Conservation (phyloP, 331 rosid genomes). For the Rosa hybrid region DNA sequence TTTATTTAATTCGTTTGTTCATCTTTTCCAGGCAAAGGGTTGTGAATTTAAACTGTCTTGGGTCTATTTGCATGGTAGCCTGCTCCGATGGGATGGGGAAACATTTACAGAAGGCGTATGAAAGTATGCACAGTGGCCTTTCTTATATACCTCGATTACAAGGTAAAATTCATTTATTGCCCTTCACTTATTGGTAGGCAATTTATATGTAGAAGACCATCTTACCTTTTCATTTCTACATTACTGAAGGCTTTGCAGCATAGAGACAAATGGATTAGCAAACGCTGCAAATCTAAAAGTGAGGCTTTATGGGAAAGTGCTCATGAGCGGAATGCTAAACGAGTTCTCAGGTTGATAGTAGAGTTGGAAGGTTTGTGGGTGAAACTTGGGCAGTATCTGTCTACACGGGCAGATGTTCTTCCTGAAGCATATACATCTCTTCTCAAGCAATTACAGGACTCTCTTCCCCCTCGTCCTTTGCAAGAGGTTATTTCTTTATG, state of each 20-base stretch:
- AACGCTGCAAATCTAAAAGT: conserved; percentile 33
- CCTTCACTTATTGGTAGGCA: conserved; percentile 2
- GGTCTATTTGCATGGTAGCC: conserved; percentile 22
- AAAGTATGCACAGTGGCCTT: conserved; percentile 74
- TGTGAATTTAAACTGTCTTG: conserved; percentile 23
- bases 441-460: conserved; percentile 90
- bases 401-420: conserved; percentile 98
- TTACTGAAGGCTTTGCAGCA: conserved; percentile 67
- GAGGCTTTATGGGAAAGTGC: conserved; percentile 77
- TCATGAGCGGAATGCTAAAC: conserved; percentile 91
- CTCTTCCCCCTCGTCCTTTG: conserved; percentile 97
- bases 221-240: conserved; percentile 14
- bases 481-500: conserved; percentile 59
- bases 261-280: conserved; percentile 82
- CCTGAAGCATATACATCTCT: conserved; percentile 76
- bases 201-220: background rate
- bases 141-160: conserved; percentile 79
- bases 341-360: conserved; percentile 69
- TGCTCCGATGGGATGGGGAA: conserved; percentile 73
- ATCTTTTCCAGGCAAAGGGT: conserved; percentile 9
- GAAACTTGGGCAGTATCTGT: conserved; percentile 94
- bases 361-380: conserved; percentile 99
- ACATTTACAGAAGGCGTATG: conserved; percentile 65
- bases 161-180: conserved; percentile 52
- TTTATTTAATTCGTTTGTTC: background rate